Evolutionary conservation across 108 stramenopile genomes (phyloP), one percentile per base, ranked within the genome.

Genomic region (Stephanodiscus minutulus): DNA sequence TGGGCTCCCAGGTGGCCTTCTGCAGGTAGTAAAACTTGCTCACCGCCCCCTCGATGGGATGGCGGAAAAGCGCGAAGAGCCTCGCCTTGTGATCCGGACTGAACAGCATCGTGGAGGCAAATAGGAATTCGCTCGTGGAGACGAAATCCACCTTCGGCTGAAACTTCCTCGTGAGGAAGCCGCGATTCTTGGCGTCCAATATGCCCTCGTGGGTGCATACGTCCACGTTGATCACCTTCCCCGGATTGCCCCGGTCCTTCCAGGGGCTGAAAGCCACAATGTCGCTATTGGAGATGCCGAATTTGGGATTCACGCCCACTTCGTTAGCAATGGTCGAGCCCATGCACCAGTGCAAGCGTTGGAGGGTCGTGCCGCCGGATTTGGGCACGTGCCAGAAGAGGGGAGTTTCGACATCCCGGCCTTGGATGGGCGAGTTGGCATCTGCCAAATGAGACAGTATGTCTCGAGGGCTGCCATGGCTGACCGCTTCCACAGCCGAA

Each of bases 301-400:
- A 73, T 37, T 66, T 78, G 21, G 73, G 58, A 9, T 64, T 65
- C 2, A 29, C 73, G 15, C 80, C 80, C 18, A 71, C 60, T 50
- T 83, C 77, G 24, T 62, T 68, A 8, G 82, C 74, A 49, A 75
- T 55, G 2, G 61, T 62, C 35, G 79, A 53, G 0, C 77, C 82
- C 52, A 83, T 70, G 63, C 82, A 83, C 54, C 66, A 78, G 17
- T 63, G 74, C 8, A 79, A 55, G 31, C 66, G 64, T 53, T 83
- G 78, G 50, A 83, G 47, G 20, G 77, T 73, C 22, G 77, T 66
- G 25, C 79, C 79, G 8, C 79, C 84, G 13, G 65, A 55, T 20
- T 82, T 82, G 28, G 79, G 79, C 7, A 85, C 66, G 35, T 82
- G 81, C 84, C 84, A 85, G 28, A 85, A 81, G 47, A 85, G 73